phyloP scores from a whole-genome alignment of 208 protist species.

The Wallacemonas sp. region DNA sequence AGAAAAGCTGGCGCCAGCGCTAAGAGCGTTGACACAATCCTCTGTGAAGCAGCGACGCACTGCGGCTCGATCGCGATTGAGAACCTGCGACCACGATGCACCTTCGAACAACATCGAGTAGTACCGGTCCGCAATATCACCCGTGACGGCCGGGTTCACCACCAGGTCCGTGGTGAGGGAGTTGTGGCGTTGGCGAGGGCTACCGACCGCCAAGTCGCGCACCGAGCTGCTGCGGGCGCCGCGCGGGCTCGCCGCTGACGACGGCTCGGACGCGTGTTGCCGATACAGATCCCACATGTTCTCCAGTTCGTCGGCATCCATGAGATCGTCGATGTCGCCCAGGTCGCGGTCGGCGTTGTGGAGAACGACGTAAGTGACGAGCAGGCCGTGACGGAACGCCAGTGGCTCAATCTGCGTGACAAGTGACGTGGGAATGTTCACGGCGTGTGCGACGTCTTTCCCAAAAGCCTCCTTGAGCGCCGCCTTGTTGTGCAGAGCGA shows the following conservation, averaged over 20 bases:
- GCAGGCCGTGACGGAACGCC: conserved; percentile 3
- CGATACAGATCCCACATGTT: conserved; percentile 19
- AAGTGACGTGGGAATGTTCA: not conserved
- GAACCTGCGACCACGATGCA: conserved; percentile 2
- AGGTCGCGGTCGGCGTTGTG: conserved; percentile 1
- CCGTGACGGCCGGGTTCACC: not conserved
- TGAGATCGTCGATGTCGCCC: conserved; percentile 16
- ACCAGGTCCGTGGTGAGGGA: not conserved
- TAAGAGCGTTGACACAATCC: conserved; percentile 10
- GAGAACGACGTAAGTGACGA: conserved; percentile 1
- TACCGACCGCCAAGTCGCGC: not conserved
- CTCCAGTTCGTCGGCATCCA: conserved; percentile 7
- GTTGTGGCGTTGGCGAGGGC: not conserved
- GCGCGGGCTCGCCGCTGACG: no score
- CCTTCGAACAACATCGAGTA: conserved; percentile 12
- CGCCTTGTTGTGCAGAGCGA: not conserved
- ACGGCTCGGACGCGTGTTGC: not conserved
- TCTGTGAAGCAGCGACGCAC: conserved; percentile 9
- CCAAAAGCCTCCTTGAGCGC: not conserved
- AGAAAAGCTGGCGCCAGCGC: not conserved
- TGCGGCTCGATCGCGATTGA: not conserved
- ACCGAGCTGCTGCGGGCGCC: no score
- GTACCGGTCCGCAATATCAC: conserved; percentile 6
- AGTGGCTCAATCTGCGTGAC: conserved; percentile 6
- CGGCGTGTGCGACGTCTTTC: conserved; percentile 4